A percentile compares a stretch with the other conserved stretches of the same genome.
phyloP scores from a whole-genome alignment of 1,139 yeast genomes.

The Geotrichum restrictum region DNA sequence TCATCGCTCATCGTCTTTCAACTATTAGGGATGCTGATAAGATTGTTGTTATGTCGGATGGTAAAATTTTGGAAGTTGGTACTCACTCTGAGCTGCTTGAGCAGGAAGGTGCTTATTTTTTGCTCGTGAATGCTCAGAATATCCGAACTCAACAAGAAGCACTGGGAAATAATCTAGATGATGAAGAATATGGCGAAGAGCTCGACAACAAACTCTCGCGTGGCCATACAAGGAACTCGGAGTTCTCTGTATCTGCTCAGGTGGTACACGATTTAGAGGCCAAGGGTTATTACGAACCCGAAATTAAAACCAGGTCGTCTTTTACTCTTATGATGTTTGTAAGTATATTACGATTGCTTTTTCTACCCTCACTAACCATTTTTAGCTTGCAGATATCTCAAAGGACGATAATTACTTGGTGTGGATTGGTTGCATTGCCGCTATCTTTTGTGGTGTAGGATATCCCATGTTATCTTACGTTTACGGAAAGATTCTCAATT shows the following conservation, averaged over 20 bases:
- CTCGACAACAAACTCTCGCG: constrained; percentile 24
- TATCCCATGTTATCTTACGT: constrained; percentile 42
- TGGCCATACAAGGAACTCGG: background rate
- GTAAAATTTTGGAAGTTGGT: constrained; percentile 44
- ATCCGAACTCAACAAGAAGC: constrained; percentile 23
- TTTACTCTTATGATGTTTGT: constrained; percentile 6
- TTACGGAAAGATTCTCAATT: constrained; percentile 39
- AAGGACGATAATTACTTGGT: constrained; percentile 22
- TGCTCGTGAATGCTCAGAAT: constrained; percentile 41
- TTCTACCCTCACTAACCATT: background rate
- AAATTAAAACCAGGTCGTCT: background rate
- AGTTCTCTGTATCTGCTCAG: constrained; percentile 1
- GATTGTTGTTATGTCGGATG: constrained; percentile 45
- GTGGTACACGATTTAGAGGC: constrained; percentile 11
- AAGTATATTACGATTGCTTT: background rate
- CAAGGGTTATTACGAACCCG: constrained; percentile 3
- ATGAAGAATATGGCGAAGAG: background rate
- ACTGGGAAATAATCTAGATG: constrained; percentile 12
- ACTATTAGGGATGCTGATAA: constrained; percentile 56
- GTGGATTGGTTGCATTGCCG: constrained; percentile 33
- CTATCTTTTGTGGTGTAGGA: constrained; percentile 40
- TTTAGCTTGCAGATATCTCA: constrained; percentile 8
- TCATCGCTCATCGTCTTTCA: constrained; percentile 75
- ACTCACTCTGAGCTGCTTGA: constrained; percentile 40
- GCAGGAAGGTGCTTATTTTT: constrained; percentile 36